A percentile compares a stretch with the other conserved stretches of the same genome.
Evolutionary conservation across 352 stramenopile genomes (phyloP).

Genomic region (Globisporangium nunn): DNA sequence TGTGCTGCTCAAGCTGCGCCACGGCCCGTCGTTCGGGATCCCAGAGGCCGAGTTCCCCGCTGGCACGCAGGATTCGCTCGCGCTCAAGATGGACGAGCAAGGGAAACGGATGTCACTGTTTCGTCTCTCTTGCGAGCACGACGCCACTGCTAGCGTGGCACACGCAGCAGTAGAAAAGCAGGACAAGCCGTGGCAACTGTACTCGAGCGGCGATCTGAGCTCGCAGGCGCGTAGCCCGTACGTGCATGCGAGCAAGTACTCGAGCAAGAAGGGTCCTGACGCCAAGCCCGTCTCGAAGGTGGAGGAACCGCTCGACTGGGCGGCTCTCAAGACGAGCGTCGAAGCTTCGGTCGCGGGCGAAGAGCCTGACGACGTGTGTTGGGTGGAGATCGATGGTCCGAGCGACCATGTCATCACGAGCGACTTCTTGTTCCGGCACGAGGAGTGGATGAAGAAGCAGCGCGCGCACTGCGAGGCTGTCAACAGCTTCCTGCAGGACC

Average conservation of each 20-base stretch:
- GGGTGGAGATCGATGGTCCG: slow-evolving; percentile 63
- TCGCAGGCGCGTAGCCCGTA: slow-evolving; percentile 38
- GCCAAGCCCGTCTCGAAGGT: slow-evolving; percentile 17
- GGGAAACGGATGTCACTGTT: slow-evolving; percentile 51
- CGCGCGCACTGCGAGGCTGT: slow-evolving; percentile 36
- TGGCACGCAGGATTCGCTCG: slow-evolving; percentile 58
- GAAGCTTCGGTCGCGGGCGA: slow-evolving; percentile 9
- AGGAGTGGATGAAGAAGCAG: slow-evolving; percentile 63
- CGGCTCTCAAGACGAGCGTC: slow-evolving; percentile 27
- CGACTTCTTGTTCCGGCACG: slow-evolving; percentile 57
- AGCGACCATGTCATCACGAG: slow-evolving; percentile 25
- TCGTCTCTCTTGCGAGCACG: slow-evolving; percentile 15
- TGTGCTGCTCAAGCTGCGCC: slow-evolving; percentile 58
- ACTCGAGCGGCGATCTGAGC: slow-evolving; percentile 56
- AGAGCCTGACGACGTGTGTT: slow-evolving; percentile 44
- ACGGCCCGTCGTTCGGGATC: slow-evolving; percentile 68
- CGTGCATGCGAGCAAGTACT: slow-evolving; percentile 30
- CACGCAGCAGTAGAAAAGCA: slow-evolving; percentile 14
- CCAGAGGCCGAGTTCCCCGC: slow-evolving; percentile 29
- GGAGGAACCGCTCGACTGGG: slow-evolving; percentile 25
- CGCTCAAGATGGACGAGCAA: slow-evolving; percentile 40
- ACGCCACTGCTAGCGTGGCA: background rate
- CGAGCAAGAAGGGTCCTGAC: slow-evolving; percentile 2
- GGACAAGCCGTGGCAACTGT: slow-evolving; percentile 68
- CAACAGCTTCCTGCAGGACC: slow-evolving; percentile 36